Evolutionary conservation across 768 basidiomycete genomes (phyloP).

Genomic region (Pholiota molesta): DNA sequence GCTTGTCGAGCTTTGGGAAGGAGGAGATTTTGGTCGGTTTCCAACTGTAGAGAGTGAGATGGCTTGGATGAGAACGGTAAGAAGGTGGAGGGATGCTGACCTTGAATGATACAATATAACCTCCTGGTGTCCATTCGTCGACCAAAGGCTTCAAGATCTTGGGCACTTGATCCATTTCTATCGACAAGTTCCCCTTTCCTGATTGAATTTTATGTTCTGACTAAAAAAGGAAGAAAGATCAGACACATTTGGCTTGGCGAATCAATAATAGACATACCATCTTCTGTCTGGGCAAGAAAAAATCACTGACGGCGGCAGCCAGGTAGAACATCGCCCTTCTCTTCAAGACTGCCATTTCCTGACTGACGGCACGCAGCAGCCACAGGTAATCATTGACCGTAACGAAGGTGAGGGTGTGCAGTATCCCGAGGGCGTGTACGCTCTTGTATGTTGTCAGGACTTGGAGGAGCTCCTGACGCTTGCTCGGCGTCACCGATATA

Average conservation of each 20-base stretch:
- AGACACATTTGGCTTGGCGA: neutral
- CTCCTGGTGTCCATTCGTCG: conserved; percentile 89
- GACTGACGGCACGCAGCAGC: conserved; percentile 80
- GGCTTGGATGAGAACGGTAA: no score
- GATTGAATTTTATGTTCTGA: conserved; percentile 99
- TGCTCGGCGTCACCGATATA: conserved; percentile 69
- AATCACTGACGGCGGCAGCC: conserved; percentile 97
- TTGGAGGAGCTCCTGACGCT: conserved; percentile 66
- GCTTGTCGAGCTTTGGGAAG: conserved; percentile 90
- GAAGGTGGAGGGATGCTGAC: conserved; percentile 40
- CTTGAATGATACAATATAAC: conserved; percentile 97
- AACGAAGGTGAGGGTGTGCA: conserved; percentile 88
- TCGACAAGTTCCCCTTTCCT: conserved; percentile 87
- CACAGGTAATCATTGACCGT: conserved; percentile 97
- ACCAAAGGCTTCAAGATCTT: conserved; percentile 94
- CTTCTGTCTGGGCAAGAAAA: conserved; percentile 90
- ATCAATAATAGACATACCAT: conserved; percentile 60
- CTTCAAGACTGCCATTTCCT: conserved; percentile 72
- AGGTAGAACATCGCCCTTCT: conserved; percentile 90
- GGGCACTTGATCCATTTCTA: conserved; percentile 99
- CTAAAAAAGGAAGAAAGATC: conserved; percentile 40
- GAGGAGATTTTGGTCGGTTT: conserved; percentile 83
- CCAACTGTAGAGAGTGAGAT: no score
- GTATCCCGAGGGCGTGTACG: conserved; percentile 70
- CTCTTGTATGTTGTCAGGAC: conserved; percentile 81